A percentile compares a stretch with the other conserved stretches of the same genome.
Conservation (phyloP, 1,284 basidiomycete species). For the Anthracocystis setariae region DNA sequence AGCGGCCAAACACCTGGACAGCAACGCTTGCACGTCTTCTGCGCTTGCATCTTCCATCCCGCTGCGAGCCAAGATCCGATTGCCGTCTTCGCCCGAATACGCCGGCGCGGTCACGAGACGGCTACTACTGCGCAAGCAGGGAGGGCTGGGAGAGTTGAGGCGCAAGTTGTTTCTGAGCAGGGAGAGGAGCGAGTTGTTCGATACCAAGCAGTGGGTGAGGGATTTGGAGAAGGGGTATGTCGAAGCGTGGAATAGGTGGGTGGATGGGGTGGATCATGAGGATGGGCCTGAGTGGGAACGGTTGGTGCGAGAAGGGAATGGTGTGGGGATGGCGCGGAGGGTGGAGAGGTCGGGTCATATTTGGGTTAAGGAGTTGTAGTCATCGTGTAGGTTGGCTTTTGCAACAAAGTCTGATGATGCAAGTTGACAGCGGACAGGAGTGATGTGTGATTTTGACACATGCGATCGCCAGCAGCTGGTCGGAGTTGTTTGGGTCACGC, state of each 20-base stretch:
- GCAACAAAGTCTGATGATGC: too few species aligned
- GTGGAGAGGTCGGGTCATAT: constrained; percentile 46
- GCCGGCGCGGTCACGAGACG: constrained; percentile 44
- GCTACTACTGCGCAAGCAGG: background rate
- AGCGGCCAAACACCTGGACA: constrained; percentile 29
- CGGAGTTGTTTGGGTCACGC: too few species aligned
- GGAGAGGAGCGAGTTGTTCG: constrained; percentile 71
- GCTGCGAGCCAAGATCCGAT: constrained; percentile 23
- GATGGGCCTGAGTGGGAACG: constrained; percentile 68
- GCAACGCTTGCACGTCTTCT: constrained; percentile 20
- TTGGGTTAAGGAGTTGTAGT: constrained; percentile 27
- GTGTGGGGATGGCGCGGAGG: constrained; percentile 2
- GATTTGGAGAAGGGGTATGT: constrained; percentile 73
- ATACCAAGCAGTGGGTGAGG: constrained; percentile 73
- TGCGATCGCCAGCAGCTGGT: too few species aligned
- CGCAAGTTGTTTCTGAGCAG: constrained; percentile 71
- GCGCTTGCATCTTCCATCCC: constrained; percentile 21
- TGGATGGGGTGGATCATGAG: constrained; percentile 71
- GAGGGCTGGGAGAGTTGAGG: constrained; percentile 44
- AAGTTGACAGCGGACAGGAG: too few species aligned
- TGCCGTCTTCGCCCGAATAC: constrained; percentile 28
- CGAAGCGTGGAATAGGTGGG: constrained; percentile 74
- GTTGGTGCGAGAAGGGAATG: constrained; percentile 1
- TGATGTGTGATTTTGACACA: too few species aligned
- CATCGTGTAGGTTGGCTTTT: too few species aligned